phyloP scores from a whole-genome alignment of 164 flowering plant species.

The Piper longum region DNA sequence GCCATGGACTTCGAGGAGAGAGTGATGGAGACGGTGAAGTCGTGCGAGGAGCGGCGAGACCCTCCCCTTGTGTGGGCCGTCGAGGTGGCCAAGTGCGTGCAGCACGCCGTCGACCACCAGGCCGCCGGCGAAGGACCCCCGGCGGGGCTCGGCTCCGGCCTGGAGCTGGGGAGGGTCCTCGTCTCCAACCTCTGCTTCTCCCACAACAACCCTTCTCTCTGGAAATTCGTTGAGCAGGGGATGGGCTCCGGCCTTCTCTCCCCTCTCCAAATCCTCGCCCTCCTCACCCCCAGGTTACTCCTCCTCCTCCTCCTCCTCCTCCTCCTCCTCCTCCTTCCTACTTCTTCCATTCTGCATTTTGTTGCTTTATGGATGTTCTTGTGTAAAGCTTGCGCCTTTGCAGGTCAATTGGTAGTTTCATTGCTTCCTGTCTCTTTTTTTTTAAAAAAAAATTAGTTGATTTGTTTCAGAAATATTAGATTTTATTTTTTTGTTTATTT shows the following conservation, averaged over 20 bases:
- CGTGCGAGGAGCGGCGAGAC: conserved; percentile 26
- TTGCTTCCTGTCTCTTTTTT: too few species aligned
- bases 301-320: background rate
- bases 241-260: conserved; percentile 34
- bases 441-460: too few species aligned
- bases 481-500: too few species aligned
- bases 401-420: too few species aligned
- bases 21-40: conserved; percentile 27
- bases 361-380: too few species aligned
- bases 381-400: too few species aligned
- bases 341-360: too few species aligned
- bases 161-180: conserved; percentile 35
- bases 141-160: conserved; percentile 23
- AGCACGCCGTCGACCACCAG: conserved; percentile 20
- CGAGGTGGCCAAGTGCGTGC: conserved; percentile 23
- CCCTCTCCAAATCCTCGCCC: conserved; percentile 46
- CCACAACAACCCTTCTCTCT: conserved; percentile 31
- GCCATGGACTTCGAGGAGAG: conserved; percentile 16
- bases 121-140: conserved; percentile 25
- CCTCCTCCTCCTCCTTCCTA: too few species aligned
- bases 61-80: conserved; percentile 32
- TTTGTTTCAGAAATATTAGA: too few species aligned
- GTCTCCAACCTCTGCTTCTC: conserved; percentile 35
- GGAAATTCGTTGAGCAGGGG: conserved; percentile 47
- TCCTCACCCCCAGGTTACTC: conserved; percentile 38